A percentile compares a stretch with the other conserved stretches of the same genome.
Evolutionary conservation across 2,329 filamentous ascomycete species (phyloP).

Genomic region (Apiospora sp.): DNA sequence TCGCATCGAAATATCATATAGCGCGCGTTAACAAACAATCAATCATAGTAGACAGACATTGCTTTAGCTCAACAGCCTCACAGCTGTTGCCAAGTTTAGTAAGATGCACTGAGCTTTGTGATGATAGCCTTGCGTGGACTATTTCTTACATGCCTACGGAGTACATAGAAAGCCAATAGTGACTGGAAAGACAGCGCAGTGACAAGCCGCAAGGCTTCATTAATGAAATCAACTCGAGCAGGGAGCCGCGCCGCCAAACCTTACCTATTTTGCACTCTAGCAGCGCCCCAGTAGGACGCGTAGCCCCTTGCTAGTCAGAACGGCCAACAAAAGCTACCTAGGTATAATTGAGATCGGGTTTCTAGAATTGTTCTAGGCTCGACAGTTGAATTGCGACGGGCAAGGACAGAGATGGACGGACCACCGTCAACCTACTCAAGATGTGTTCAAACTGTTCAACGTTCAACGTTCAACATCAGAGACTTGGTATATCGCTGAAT

Average conservation of each 20-base stretch:
- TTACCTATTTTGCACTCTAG: neutral
- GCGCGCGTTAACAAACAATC: neutral
- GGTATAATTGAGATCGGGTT: neutral
- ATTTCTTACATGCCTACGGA: neutral
- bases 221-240: neutral
- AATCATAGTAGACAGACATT: neutral
- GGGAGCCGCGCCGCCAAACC: slow-evolving; percentile 7
- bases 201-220: neutral
- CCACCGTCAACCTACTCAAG: neutral
- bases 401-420: neutral
- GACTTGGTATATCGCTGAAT: neutral
- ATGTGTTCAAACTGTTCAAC: neutral
- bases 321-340: slow-evolving; percentile 13
- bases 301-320: slow-evolving; percentile 17
- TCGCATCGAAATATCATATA: neutral
- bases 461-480: neutral
- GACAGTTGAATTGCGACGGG: neutral
- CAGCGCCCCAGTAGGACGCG: neutral
- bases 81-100: neutral
- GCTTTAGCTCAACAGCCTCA: neutral
- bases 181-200: neutral
- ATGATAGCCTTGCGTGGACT: neutral
- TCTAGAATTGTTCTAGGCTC: slow-evolving; percentile 20
- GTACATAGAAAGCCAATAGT: neutral
- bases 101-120: neutral